Conservation (phyloP, 2,329 filamentous ascomycete genomes). For the Exophiala sideris region DNA sequence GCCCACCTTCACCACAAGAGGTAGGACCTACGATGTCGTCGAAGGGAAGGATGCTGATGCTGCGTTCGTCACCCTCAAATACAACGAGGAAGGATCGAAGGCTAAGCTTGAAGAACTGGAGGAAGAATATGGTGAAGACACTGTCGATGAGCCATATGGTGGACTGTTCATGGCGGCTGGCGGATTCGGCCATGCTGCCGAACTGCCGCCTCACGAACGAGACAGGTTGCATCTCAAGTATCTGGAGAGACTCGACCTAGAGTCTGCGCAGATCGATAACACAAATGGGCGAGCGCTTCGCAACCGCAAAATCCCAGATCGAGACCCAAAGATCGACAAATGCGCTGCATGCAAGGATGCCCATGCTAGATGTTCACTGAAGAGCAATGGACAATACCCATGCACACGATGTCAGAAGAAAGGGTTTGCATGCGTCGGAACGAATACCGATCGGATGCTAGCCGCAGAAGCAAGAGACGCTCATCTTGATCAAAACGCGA, state of each 20-base stretch:
- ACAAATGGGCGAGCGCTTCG: constrained; percentile 8
- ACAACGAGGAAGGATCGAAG: background rate
- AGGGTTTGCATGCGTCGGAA: background rate
- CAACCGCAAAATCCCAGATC: constrained; percentile 4
- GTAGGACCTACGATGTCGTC: too few species aligned
- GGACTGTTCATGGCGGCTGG: too few species aligned
- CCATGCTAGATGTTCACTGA: constrained; percentile 4
- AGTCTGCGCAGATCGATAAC: constrained; percentile 12
- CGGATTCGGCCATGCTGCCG: too few species aligned
- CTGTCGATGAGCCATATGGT: too few species aligned
- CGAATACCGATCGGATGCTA: background rate
- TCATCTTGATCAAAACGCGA: background rate
- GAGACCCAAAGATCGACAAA: background rate
- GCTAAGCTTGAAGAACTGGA: background rate
- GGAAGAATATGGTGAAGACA: background rate
- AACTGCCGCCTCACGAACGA: background rate
- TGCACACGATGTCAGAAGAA: constrained; percentile 3
- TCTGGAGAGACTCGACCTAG: constrained; percentile 12
- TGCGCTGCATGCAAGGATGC: background rate
- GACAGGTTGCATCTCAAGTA: background rate
- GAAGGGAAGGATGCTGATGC: too few species aligned
- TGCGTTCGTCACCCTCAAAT: background rate
- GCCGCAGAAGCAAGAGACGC: background rate
- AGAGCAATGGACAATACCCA: background rate
- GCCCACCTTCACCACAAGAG: too few species aligned